Evolutionary conservation across 2,329 filamentous ascomycete species (phyloP), one percentile per base, ranked within the genome.

Genomic region (Ustulina deusta): DNA sequence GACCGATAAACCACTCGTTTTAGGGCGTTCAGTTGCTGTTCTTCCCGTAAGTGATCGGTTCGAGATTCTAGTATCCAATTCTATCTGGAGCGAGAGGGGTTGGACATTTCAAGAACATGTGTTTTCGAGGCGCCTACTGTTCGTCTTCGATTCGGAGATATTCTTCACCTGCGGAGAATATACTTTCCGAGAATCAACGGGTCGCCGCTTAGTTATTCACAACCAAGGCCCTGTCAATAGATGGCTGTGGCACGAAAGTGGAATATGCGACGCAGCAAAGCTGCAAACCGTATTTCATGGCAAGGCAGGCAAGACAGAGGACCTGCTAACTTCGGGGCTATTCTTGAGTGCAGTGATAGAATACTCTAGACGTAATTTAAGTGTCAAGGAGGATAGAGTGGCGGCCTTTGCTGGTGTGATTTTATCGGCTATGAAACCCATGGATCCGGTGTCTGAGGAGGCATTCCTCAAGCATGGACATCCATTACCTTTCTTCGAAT

Each of bases 81-180:
- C 20, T 1, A 4, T 17, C n/a, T 55, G 52, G 52, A 25, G 20
- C 13, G 17, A 40, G 34, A 55, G 52, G 11, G 52, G 52, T 9
- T 60, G 57, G 44, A 60, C 57, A 1, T 60, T 60, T 11, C 44
- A 60, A 40, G 57, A 60, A 15, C 17, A 34, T 9, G 40, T 58
- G 1, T 58, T 58, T 34, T 46, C 55, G 1, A 32, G 42, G 29
- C 40, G 55, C 0, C 55, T 46, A 15, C 55, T 58, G 3, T 34
- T 46, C 17, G 55, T 25, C 2, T 44, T 48, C 27, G 9, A 32
- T 10, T 34, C 25, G 17, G 55, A 58, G 20, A 46, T 58, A 27
- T 36, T 46, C 6, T 58, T 58, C n/a, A 34, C 17, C n/a, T 58
- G 55, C 4, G 42, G 15, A 15, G 13, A 48, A 7, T 5, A 27